A percentile compares a stretch with the other conserved stretches of the same genome.
Conservation (phyloP, 2,329 filamentous ascomycete genomes). For the Monilinia polystroma region DNA sequence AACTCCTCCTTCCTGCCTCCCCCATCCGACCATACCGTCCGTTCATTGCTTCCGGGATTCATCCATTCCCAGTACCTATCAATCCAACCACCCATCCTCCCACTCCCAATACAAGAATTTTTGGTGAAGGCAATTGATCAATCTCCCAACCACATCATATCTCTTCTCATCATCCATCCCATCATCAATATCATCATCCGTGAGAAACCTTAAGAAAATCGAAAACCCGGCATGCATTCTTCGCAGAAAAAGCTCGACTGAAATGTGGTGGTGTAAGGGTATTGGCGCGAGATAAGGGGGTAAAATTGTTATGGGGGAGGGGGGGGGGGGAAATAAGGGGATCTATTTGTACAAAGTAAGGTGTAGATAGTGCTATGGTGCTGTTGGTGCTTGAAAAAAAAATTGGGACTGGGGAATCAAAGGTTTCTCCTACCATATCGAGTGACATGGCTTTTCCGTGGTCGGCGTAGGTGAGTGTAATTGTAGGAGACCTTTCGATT, state of each 20-base stretch:
- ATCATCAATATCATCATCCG: conserved; percentile 17
- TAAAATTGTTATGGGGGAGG: background rate
- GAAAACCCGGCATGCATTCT: conserved; percentile 14
- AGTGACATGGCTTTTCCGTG: conserved; percentile 10
- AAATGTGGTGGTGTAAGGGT: conserved; percentile 21
- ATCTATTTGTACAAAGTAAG: conserved; percentile 21
- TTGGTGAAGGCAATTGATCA: conserved; percentile 21
- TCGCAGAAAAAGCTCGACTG: conserved; percentile 11
- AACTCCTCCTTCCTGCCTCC: conserved; percentile 16
- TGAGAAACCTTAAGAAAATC: conserved; percentile 15
- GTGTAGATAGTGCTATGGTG: conserved; percentile 19
- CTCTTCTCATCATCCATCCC: conserved; percentile 12
- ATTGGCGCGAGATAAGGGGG: conserved; percentile 16
- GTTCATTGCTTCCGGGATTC: conserved; percentile 18
- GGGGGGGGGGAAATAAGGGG: background rate
- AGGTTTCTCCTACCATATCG: conserved; percentile 1
- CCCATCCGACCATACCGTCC: background rate
- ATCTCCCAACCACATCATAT: conserved; percentile 1
- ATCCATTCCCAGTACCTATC: conserved; percentile 22
- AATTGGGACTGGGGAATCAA: conserved; percentile 1
- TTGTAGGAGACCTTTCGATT: conserved; percentile 9
- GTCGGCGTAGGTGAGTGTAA: conserved; percentile 2
- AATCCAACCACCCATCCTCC: conserved; percentile 12
- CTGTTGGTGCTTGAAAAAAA: conserved; percentile 11
- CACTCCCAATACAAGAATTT: conserved; percentile 28